Evolutionary conservation across 768 basidiomycete genomes (phyloP).

Genomic region (Russula emetica): DNA sequence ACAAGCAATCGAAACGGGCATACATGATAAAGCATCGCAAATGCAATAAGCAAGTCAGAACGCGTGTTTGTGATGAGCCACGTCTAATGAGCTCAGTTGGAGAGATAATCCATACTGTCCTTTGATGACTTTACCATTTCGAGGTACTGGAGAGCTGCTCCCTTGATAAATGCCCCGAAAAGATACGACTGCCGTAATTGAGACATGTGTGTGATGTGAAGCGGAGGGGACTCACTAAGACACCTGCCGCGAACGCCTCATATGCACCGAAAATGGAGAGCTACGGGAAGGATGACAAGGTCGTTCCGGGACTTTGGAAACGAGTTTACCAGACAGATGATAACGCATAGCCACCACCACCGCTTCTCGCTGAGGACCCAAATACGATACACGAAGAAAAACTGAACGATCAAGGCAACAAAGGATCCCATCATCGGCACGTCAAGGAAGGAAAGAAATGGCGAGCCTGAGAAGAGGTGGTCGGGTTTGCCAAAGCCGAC

Average conservation of each 20-base stretch:
- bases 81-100: neutral
- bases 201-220: neutral
- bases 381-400: constrained; percentile 36
- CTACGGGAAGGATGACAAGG: neutral
- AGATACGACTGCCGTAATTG: neutral
- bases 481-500: constrained; percentile 30
- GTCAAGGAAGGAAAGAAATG: constrained; percentile 31
- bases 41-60: constrained; percentile 9
- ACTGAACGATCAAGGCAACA: constrained; percentile 31
- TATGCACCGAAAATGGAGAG: neutral
- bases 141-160: neutral
- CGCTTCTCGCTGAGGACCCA: constrained; percentile 11
- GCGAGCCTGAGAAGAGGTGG: neutral
- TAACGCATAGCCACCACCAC: neutral
- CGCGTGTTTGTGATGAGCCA: constrained; percentile 4
- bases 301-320: neutral
- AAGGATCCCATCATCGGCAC: constrained; percentile 32
- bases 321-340: neutral
- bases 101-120: neutral
- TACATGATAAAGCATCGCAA: constrained; percentile 9
- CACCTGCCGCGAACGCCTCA: neutral
- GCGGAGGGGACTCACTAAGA: neutral
- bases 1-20: too few relatives aligned
- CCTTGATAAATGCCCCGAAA: neutral
- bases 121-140: neutral